Evolutionary conservation across 169 alveolate species (phyloP).

Genomic region (Eimeria maxima): DNA sequence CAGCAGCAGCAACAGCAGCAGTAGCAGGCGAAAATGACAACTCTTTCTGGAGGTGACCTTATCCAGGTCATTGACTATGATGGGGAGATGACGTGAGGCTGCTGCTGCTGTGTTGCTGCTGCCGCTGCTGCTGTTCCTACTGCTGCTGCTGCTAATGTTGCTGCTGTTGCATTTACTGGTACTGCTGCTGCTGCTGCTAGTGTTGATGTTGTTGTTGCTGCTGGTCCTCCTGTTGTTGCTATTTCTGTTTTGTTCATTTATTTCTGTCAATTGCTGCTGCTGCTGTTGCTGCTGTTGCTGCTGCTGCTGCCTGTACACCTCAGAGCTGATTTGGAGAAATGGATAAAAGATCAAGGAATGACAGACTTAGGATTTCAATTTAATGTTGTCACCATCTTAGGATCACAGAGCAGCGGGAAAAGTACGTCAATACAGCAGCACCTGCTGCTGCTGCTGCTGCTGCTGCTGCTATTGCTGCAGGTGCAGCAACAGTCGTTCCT

Average conservation of each 20-base stretch:
- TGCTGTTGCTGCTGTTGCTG: background rate
- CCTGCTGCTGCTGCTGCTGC: background rate
- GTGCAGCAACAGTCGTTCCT: background rate
- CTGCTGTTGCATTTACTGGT: background rate
- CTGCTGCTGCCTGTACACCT: constrained; percentile 20
- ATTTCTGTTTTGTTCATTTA: too few species aligned
- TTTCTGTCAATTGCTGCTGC: too few species aligned
- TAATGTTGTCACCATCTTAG: constrained; percentile 94
- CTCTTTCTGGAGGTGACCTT: constrained; percentile 5
- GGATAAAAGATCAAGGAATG: constrained; percentile 52
- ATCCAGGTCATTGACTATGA: constrained; percentile 50
- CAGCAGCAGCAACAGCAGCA: constrained; percentile 10
- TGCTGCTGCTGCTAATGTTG: background rate
- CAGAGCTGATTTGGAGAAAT: constrained; percentile 75
- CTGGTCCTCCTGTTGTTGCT: too few species aligned
- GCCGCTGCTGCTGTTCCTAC: background rate
- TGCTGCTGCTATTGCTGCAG: constrained; percentile 4
- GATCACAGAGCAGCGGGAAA: constrained; percentile 96
- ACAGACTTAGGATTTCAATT: constrained; percentile 84
- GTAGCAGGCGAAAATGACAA: background rate
- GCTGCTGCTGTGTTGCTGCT: background rate
- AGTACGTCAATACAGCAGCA: constrained; percentile 83
- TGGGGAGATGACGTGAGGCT: constrained; percentile 61
- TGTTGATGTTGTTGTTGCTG: too few species aligned
- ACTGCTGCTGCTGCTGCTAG: background rate